phyloP scores from a whole-genome alignment of 2,329 filamentous ascomycete species.

The Sclerotinia sclerotiorum region DNA sequence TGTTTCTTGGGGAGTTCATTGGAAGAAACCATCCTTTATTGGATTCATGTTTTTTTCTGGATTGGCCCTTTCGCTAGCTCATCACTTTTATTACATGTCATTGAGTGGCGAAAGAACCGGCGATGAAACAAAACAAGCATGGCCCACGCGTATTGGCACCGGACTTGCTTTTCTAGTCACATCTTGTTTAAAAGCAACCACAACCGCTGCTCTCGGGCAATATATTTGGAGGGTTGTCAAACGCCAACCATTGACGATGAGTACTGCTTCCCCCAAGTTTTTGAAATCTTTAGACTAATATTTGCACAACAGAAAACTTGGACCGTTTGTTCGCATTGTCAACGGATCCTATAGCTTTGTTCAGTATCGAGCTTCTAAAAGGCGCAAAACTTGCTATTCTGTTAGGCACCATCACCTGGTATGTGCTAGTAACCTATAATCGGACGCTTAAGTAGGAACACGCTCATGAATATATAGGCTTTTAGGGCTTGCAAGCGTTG shows the following conservation, averaged over 20 bases:
- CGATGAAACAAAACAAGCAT: conserved; percentile 24
- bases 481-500: conserved; percentile 23
- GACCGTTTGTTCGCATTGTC: conserved; percentile 30
- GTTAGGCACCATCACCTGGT: neutral
- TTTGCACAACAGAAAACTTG: conserved; percentile 16
- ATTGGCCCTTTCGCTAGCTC: conserved; percentile 1
- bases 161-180: conserved; percentile 27
- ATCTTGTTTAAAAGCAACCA: conserved; percentile 26
- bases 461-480: neutral
- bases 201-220: conserved; percentile 25
- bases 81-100: conserved; percentile 28
- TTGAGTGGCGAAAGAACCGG: conserved; percentile 23
- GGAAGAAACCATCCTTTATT: conserved; percentile 9
- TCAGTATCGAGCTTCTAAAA: conserved; percentile 18
- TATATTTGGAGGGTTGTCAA: conserved; percentile 31
- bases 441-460: neutral
- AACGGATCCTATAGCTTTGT: conserved; percentile 24
- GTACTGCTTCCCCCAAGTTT: neutral
- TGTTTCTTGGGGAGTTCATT: neutral
- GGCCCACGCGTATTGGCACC: conserved; percentile 28
- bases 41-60: neutral
- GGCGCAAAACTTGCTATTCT: conserved; percentile 15
- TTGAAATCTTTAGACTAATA: neutral
- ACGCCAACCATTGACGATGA: conserved; percentile 24
- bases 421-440: neutral